Conservation (phyloP, 1,139 yeast species). For the Yamadazyma triangularis region DNA sequence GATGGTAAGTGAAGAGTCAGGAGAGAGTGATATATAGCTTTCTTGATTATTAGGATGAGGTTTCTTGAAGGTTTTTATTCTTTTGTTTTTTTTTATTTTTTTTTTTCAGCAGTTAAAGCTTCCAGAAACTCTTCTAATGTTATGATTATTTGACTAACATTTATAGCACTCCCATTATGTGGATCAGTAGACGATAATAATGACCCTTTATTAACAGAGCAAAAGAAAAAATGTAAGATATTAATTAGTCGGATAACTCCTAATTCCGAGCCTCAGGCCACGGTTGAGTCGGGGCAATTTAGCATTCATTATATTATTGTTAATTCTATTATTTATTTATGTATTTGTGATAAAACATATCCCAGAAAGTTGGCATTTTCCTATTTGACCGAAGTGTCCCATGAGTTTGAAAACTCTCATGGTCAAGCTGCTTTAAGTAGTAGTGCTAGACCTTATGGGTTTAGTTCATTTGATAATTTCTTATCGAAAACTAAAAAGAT, state of each 20-base stretch:
- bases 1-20: too few species aligned
- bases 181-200: conserved; percentile 89
- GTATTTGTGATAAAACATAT: conserved; percentile 72
- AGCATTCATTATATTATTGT: conserved; percentile 72
- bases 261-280: conserved; percentile 79
- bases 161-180: conserved; percentile 75
- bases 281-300: conserved; percentile 72
- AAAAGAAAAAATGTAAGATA: conserved; percentile 80
- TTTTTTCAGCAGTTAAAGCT: too few species aligned
- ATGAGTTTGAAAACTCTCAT: conserved; percentile 77
- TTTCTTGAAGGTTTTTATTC: too few species aligned
- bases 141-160: conserved; percentile 16
- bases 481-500: conserved; percentile 83
- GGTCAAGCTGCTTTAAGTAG: conserved; percentile 64
- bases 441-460: conserved; percentile 81
- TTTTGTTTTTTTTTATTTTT: too few species aligned
- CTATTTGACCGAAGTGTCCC: conserved; percentile 74
- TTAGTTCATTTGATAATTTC: conserved; percentile 78
- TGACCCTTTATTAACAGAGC: conserved; percentile 55
- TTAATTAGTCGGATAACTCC: conserved; percentile 74
- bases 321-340: conserved; percentile 66
- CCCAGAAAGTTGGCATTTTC: conserved; percentile 89
- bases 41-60: too few species aligned
- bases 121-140: too few species aligned
- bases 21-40: too few species aligned